phyloP scores from a whole-genome alignment of 257 asterid genomes.

The Catharanthus roseus region DNA sequence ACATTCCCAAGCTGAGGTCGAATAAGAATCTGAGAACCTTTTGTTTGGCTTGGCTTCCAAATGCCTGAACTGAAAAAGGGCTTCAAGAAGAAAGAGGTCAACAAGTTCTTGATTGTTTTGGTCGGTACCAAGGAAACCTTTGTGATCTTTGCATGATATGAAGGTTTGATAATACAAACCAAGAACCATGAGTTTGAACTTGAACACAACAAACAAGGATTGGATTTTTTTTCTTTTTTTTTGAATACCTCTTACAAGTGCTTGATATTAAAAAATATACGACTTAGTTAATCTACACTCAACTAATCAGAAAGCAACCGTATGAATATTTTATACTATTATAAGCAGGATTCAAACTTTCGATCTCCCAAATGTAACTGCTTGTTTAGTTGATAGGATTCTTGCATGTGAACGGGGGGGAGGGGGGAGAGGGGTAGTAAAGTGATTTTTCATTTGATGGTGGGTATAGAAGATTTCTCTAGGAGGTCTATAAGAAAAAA shows the following conservation, averaged over 20 bases:
- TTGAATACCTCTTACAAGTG: too few relatives aligned
- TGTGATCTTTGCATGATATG: neutral
- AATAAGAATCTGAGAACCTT: conserved; percentile 9
- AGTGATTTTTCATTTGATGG: neutral
- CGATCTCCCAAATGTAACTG: too few relatives aligned
- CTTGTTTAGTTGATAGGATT: too few relatives aligned
- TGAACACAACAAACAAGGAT: too few relatives aligned
- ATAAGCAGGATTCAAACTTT: too few relatives aligned
- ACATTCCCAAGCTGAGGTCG: conserved; percentile 13
- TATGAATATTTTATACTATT: too few relatives aligned
- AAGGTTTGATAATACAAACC: neutral
- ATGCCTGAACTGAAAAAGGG: neutral
- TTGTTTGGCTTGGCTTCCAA: neutral
- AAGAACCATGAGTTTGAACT: too few relatives aligned
- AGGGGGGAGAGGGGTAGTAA: neutral
- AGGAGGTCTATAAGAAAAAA: neutral
- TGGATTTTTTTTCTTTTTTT: too few relatives aligned
- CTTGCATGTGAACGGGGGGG: too few relatives aligned
- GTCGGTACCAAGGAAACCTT: conserved; percentile 6
- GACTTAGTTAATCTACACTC: too few relatives aligned
- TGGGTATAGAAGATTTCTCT: neutral
- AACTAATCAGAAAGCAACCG: too few relatives aligned
- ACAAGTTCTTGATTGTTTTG: conserved; percentile 13
- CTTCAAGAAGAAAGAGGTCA: neutral
- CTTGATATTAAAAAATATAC: too few relatives aligned